phyloP scores from a whole-genome alignment of 768 basidiomycete species.

The Chalciporus piperatus region DNA sequence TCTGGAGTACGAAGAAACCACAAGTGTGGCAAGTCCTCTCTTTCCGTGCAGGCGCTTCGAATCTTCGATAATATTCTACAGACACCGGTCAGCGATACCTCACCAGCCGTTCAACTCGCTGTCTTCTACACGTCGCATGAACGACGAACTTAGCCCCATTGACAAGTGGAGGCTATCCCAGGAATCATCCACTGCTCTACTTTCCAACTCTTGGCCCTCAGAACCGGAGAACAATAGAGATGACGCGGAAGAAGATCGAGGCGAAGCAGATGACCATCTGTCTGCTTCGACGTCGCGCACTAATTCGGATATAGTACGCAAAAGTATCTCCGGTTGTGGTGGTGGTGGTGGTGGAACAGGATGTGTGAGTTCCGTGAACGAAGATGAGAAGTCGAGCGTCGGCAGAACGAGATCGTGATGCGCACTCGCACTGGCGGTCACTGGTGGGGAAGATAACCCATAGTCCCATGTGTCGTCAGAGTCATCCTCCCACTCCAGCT shows the following conservation, averaged over 20 bases:
- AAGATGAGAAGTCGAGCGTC: slow-evolving; percentile 67
- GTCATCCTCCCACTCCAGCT: slow-evolving; percentile 4
- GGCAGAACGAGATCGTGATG: slow-evolving; percentile 73
- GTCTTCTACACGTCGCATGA: slow-evolving; percentile 11
- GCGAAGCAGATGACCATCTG: background rate
- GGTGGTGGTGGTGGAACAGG: slow-evolving; percentile 8
- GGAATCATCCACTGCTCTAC: slow-evolving; percentile 3
- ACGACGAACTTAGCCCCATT: slow-evolving; percentile 18
- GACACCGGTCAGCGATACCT: background rate
- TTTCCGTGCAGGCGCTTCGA: background rate
- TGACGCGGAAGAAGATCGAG: background rate
- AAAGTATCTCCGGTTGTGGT: slow-evolving; percentile 16
- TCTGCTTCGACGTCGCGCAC: slow-evolving; percentile 6
- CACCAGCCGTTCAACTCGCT: slow-evolving; percentile 2
- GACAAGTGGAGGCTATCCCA: slow-evolving; percentile 21
- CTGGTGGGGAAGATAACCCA: slow-evolving; percentile 8
- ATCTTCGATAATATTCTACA: background rate
- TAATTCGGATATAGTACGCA: slow-evolving; percentile 26
- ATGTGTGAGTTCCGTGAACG: slow-evolving; percentile 26
- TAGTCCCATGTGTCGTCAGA: slow-evolving; percentile 1
- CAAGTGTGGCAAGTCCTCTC: background rate
- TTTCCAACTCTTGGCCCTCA: background rate
- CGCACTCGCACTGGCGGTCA: slow-evolving; percentile 44
- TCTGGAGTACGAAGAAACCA: background rate
- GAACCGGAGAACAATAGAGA: background rate